Percentiles rank a stretch among this genome's conserved stretches.
phyloP scores from a whole-genome alignment of 495 filamentous ascomycete species.

The Staphylotrichum tortipilum region DNA sequence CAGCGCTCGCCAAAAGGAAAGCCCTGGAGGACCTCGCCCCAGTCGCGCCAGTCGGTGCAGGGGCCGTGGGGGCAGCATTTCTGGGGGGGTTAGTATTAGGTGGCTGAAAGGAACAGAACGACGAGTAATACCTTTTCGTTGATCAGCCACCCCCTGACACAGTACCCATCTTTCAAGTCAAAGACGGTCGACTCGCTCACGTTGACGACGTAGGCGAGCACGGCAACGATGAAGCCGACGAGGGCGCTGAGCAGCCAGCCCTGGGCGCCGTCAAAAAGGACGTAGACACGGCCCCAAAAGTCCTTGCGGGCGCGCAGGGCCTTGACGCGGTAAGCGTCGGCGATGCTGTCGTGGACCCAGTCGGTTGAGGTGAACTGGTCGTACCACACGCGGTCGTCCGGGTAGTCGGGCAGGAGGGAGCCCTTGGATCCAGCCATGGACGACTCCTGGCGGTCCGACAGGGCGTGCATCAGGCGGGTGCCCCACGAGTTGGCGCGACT shows the following conservation, averaged over 20 bases:
- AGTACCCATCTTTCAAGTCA: conserved; percentile 87
- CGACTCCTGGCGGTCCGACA: conserved; percentile 36
- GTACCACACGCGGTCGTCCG: conserved; percentile 93
- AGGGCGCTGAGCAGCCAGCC: conserved; percentile 92
- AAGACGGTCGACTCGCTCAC: conserved; percentile 76
- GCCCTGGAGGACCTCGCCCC: conserved; percentile 58
- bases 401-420: conserved; percentile 62
- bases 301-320: conserved; percentile 74
- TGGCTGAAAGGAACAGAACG: too few species aligned
- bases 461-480: conserved; percentile 42
- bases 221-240: conserved; percentile 79
- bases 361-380: conserved; percentile 98
- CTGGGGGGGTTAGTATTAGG: too few species aligned
- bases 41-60: conserved; percentile 67
- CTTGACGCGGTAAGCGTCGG: conserved; percentile 83
- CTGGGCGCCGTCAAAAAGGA: conserved; percentile 79
- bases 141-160: conserved; percentile 58
- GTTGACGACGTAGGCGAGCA: conserved; percentile 82
- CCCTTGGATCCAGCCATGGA: conserved; percentile 51
- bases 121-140: conserved; percentile 53
- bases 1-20: conserved; percentile 46
- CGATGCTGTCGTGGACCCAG: conserved; percentile 97
- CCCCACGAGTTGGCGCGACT: conserved; percentile 57
- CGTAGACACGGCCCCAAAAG: conserved; percentile 65
- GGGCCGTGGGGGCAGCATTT: conserved; percentile 63